Evolutionary conservation across 2,329 filamentous ascomycete species (phyloP), one percentile per base, ranked within the genome.

Genomic region (Hyphodiscus sp.): DNA sequence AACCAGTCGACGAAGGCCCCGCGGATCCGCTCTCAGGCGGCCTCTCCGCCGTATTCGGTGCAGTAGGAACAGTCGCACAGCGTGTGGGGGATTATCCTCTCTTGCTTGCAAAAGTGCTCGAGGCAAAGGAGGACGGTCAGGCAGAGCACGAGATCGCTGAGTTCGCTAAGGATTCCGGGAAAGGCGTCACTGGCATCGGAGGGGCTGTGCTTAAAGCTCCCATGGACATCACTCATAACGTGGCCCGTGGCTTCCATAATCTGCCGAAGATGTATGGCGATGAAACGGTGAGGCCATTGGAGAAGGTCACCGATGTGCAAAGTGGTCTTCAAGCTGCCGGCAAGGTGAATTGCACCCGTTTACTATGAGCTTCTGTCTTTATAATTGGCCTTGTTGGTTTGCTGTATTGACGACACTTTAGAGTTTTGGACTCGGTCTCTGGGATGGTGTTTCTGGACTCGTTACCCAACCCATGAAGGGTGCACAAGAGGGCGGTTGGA

Each of bases 201-300:
- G 57, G 55, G 11, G 51, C 58, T 29, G 41, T 41, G 11, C 43
- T 52, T 15, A 47, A 52, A 33, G 49, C 52, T 18, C 51, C 57
- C 11, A 33, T 47, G 16, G 45, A 29, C 55, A 77, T 80, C 0
- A 83, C 83, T 0, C 76, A 83, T 52, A 76, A 83, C 57, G 67
- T 86, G 1, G 80, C 80, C 0, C 82, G 85, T 61, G 83, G 83
- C 1, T 86, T 86, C 58, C 83, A 86, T 66, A 87, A 87, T 57
- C 81, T 81, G 0, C 83, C 83, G 1, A 76, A 82, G 2, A 73
- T 87, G 1, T 87, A 86, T 59, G 83, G 83, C 18, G 84, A 87
- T 60, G 76, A 81, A 52, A 86, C 82, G 1, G 83, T 33, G 23
- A 10, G 42, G 41, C 43, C n/a, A 15, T 13, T 45, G 41, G 49